A percentile compares a stretch with the other conserved stretches of the same genome.
These are phyloP conservation scores for Glarea lozoyensis DNA, from an alignment of 495 filamentous ascomycete species.

Conservation along the genomic window DNA sequence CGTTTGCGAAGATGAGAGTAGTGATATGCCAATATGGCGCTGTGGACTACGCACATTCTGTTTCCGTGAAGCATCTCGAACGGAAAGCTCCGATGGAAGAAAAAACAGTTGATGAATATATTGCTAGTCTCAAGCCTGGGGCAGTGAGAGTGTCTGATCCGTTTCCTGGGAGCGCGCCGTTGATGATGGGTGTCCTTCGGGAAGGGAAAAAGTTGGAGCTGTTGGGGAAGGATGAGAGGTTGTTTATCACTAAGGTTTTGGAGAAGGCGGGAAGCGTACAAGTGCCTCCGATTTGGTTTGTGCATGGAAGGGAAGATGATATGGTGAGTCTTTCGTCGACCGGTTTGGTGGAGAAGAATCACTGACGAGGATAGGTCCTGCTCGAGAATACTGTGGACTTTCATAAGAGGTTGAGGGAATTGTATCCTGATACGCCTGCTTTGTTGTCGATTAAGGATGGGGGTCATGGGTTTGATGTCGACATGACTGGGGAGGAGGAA, in stretches of 20 bases:
- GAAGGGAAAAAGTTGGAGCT: not conserved
- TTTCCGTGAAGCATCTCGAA: no score
- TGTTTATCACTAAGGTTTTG: not conserved
- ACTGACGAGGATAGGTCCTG: not conserved
- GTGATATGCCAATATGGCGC: no score
- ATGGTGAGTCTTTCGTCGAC: not conserved
- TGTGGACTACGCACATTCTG: no score
- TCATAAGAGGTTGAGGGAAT: conserved; percentile 1
- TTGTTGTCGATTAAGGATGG: conserved; percentile 2
- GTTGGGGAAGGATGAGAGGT: not conserved
- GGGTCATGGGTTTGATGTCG: conserved; percentile 6
- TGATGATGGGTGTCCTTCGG: no score
- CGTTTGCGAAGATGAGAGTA: no score
- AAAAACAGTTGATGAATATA: no score
- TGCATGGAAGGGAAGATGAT: conserved; percentile 4
- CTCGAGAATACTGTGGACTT: conserved; percentile 1
- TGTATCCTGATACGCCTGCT: not conserved
- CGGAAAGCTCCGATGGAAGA: no score
- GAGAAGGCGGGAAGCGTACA: not conserved
- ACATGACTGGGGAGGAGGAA: not conserved
- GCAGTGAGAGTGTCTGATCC: no score
- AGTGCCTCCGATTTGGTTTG: conserved; percentile 3
- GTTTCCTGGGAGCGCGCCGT: no score
- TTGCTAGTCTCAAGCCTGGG: no score
- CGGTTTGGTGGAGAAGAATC: not conserved